Conservation (phyloP, 2,329 filamentous ascomycete species). For the Rhexocercosporidium sp. region DNA sequence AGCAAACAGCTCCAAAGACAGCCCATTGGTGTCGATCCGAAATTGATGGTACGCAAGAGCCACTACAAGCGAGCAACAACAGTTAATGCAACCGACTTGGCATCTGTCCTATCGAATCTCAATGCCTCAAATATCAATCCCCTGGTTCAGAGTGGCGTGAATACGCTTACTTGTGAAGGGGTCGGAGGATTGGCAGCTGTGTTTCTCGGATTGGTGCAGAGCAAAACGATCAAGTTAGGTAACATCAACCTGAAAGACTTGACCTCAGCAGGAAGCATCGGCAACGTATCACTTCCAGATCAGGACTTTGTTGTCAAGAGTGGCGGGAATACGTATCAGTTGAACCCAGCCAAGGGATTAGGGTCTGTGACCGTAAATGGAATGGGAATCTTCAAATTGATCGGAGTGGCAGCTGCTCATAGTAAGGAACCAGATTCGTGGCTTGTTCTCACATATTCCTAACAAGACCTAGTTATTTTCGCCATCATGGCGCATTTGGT, state of each 20-base stretch:
- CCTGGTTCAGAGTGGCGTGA: constrained; percentile 39
- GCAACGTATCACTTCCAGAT: constrained; percentile 16
- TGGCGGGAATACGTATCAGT: constrained; percentile 17
- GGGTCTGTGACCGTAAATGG: constrained; percentile 12
- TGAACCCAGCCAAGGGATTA: constrained; percentile 14
- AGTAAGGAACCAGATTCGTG: constrained; percentile 3
- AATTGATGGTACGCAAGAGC: neutral
- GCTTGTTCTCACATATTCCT: neutral
- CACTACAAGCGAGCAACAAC: neutral
- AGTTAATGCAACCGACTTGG: constrained; percentile 17
- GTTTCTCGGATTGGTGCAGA: constrained; percentile 35
- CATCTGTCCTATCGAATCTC: constrained; percentile 30
- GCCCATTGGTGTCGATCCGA: neutral
- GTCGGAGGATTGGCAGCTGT: constrained; percentile 43
- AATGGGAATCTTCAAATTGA: constrained; percentile 1
- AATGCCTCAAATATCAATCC: constrained; percentile 41
- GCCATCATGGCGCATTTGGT: constrained; percentile 10
- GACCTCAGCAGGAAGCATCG: neutral
- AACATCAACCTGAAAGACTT: neutral
- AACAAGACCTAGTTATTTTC: constrained; percentile 10
- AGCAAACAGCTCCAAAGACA: neutral
- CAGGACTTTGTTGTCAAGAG: constrained; percentile 17
- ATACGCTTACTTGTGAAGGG: constrained; percentile 43
- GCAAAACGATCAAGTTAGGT: constrained; percentile 33
- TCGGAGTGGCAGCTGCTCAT: constrained; percentile 12